Evolutionary conservation across 164 flowering plant species (phyloP), one percentile per base, ranked within the genome.

Genomic region (Chimonanthus praecox): DNA sequence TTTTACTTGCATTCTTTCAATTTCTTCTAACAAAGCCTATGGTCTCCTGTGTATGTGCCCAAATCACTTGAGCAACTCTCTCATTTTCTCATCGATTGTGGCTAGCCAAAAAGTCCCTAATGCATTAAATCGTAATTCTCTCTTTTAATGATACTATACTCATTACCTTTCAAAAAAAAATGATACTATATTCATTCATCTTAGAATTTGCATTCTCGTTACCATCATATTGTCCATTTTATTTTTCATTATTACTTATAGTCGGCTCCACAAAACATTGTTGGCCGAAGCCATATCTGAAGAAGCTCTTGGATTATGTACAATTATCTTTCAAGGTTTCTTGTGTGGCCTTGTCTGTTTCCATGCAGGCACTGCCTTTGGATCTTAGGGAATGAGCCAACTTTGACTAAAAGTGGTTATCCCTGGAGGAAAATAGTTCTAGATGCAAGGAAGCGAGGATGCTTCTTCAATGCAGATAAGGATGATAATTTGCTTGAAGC

Each of bases 311-410:
- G 71, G 71, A 11, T 74, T 67, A 47, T 78, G 18, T 47, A 66
- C 58, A 33, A 9, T 70, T 49, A 77, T 68, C 43, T 62, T 64
- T 6, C 68, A 78, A 13, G 74, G 72, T 51, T 5, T 10, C 70
- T 85, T 16, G 11, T 7, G 63, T 43, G 58, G 82, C 80, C 10
- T 21, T 72, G 88, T 79, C 80, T 87, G 82, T 1, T 85, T 81
- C 51, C 84, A 83, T 78, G 51, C 69, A 81, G 95, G 89, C 65
- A 88, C 85, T 58, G 89, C 62, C 79, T 81, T 44, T 81, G 83
- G 83, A 71, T 81, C 20, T 6, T 81, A 58, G 83, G 83, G n/a
- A 78, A 73, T 50, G 81, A 50, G 4, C 44, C 47, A 16, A 78
- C 81, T 43, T 69, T 81, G 64, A 15, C 72, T 47, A 47, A 64